Conservation (phyloP, 2,329 filamentous ascomycete species). For the Leptographium procerum region DNA sequence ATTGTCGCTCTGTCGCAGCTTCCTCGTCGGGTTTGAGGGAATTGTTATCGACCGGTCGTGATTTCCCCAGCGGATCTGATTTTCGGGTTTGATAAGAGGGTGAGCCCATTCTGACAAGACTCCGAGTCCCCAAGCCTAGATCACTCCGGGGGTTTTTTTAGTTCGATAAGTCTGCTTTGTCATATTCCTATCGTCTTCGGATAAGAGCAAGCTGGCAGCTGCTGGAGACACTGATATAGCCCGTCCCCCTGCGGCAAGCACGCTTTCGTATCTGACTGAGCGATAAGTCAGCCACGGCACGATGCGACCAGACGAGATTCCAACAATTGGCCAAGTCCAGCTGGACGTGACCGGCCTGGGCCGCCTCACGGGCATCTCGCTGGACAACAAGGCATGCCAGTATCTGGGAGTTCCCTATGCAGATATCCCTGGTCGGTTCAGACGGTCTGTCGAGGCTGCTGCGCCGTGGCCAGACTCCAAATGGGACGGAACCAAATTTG, state of each 20-base stretch:
- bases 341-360: constrained; percentile 7
- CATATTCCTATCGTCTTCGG: background rate
- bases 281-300: background rate
- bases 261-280: background rate
- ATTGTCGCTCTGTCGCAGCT: background rate
- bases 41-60: background rate
- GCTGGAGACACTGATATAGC: background rate
- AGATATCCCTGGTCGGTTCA: constrained; percentile 5
- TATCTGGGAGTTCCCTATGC: constrained; percentile 10
- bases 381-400: constrained; percentile 3
- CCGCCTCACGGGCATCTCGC: constrained; percentile 3
- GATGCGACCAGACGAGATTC: constrained; percentile 3
- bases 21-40: background rate
- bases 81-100: background rate
- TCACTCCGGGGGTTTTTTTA: no score
- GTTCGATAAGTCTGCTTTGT: background rate
- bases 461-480: background rate
- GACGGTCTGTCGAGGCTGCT: constrained; percentile 1
- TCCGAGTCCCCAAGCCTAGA: no score
- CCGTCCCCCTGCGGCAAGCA: background rate
- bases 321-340: background rate
- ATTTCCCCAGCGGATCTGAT: background rate
- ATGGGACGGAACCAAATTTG: constrained; percentile 9
- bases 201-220: background rate
- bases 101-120: background rate